Evolutionary conservation across 306 rosid genomes (phyloP).

Genomic region (Malus sieversii): DNA sequence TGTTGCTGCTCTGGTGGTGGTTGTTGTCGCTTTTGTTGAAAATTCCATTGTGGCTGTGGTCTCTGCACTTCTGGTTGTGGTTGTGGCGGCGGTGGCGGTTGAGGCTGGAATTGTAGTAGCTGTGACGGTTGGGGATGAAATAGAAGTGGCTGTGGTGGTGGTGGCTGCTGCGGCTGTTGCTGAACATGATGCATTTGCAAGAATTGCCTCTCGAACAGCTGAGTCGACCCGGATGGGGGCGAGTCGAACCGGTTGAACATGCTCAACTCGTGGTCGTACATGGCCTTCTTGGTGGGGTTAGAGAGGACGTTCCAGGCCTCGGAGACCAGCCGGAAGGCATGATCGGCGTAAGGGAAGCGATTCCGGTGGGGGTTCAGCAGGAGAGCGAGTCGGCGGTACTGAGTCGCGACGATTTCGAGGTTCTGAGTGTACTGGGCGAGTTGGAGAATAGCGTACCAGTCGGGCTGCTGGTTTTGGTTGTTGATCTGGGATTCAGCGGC

Average conservation of each 20-base stretch:
- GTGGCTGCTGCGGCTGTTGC: neutral
- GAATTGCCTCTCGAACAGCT: slow-evolving; percentile 15
- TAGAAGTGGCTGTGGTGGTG: neutral
- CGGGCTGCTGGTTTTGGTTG: slow-evolving; percentile 26
- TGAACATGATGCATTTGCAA: slow-evolving; percentile 14
- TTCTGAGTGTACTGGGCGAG: slow-evolving; percentile 51
- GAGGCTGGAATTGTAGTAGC: neutral
- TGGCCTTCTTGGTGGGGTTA: slow-evolving; percentile 42
- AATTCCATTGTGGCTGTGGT: neutral
- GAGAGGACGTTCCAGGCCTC: slow-evolving; percentile 85
- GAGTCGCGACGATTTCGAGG: slow-evolving; percentile 60
- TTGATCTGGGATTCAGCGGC: slow-evolving; percentile 61
- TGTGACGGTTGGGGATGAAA: slow-evolving; percentile 7
- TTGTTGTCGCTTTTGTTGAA: neutral
- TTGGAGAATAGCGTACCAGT: slow-evolving; percentile 65
- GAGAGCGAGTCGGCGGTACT: slow-evolving; percentile 64
- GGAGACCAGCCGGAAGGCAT: slow-evolving; percentile 60
- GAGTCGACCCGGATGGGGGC: slow-evolving; percentile 21
- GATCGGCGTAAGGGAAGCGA: slow-evolving; percentile 46
- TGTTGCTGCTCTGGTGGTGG: neutral
- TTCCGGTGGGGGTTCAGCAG: slow-evolving; percentile 60
- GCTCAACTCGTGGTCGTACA: slow-evolving; percentile 52
- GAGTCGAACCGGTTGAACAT: slow-evolving; percentile 28
- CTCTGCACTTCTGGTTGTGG: neutral
- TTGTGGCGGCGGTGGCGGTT: slow-evolving; percentile 1